phyloP scores from a whole-genome alignment of 352 stramenopile species.

The Plasmopara viticola region DNA sequence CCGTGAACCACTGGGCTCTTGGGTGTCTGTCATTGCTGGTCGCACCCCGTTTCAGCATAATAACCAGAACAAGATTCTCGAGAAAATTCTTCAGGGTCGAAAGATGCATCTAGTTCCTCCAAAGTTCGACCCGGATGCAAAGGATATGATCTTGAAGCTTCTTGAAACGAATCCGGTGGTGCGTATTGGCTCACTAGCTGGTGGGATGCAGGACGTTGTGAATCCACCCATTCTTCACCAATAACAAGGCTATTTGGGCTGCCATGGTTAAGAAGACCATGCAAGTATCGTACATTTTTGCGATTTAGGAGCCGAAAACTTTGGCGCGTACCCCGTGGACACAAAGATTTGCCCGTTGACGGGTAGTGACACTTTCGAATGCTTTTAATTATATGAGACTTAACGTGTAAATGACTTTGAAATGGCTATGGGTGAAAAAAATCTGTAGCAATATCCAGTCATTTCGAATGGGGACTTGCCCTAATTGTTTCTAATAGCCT shows the following conservation, averaged over 20 bases:
- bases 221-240: constrained; percentile 77
- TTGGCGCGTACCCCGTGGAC: constrained; percentile 74
- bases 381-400: constrained; percentile 53
- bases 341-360: constrained; percentile 88
- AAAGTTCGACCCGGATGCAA: constrained; percentile 70
- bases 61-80: constrained; percentile 84
- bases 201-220: constrained; percentile 77
- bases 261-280: constrained; percentile 65
- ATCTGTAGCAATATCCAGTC: constrained; percentile 27
- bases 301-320: constrained; percentile 79
- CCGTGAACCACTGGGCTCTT: constrained; percentile 79
- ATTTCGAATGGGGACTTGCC: too few relatives aligned
- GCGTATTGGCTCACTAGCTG: constrained; percentile 68
- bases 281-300: constrained; percentile 68
- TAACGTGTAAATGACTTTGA: too few relatives aligned
- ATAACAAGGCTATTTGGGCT: constrained; percentile 79
- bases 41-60: constrained; percentile 82
- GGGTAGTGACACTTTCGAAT: constrained; percentile 85
- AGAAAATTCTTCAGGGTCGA: constrained; percentile 77
- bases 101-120: constrained; percentile 72
- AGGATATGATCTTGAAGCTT: constrained; percentile 74
- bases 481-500: too few relatives aligned
- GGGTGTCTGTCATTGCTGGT: constrained; percentile 68
- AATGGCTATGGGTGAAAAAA: too few relatives aligned
- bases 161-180: constrained; percentile 75